These are phyloP conservation scores for Sporisorium sorghi DNA, from an alignment of 1,284 basidiomycete species.

Conservation along the genomic window DNA sequence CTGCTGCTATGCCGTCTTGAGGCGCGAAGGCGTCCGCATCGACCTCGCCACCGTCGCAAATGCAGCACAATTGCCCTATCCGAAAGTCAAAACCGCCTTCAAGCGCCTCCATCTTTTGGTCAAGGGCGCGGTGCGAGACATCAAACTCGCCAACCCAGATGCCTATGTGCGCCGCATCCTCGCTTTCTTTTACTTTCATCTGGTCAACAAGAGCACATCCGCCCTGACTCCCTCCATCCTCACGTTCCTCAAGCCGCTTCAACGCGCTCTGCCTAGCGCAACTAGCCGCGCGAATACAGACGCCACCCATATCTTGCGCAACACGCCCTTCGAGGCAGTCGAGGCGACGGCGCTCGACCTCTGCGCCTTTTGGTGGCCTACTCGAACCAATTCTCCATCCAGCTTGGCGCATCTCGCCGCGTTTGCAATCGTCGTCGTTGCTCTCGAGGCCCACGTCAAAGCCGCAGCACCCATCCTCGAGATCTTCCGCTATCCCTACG, in stretches of 20 bases:
- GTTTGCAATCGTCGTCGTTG: conserved; percentile 30
- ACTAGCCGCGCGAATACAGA: not conserved
- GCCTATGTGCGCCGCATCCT: conserved; percentile 24
- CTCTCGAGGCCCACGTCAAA: conserved; percentile 37
- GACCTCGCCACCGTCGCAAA: conserved; percentile 29
- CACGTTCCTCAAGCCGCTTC: conserved; percentile 25
- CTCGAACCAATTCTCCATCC: not conserved
- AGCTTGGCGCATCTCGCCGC: conserved; percentile 20
- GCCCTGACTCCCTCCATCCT: conserved; percentile 3
- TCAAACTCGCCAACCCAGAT: conserved; percentile 35
- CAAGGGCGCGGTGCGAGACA: conserved; percentile 10
- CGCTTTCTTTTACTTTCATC: conserved; percentile 24
- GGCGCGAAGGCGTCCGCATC: conserved; percentile 26
- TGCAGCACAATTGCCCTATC: conserved; percentile 20
- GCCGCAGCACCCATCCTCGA: conserved; percentile 12
- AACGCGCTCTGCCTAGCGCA: not conserved
- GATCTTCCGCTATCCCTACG: conserved; percentile 25
- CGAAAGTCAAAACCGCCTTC: conserved; percentile 19
- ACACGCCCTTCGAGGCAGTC: conserved; percentile 28
- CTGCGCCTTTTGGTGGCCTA: conserved; percentile 40
- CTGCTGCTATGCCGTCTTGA: conserved; percentile 43
- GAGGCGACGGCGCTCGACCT: conserved; percentile 39
- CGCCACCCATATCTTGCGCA: not conserved
- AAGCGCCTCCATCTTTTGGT: conserved; percentile 27
- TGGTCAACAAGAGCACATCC: not conserved